Evolutionary conservation across 148 eudicot genomes (phyloP).

Genomic region (Chenopodium berlandieri): DNA sequence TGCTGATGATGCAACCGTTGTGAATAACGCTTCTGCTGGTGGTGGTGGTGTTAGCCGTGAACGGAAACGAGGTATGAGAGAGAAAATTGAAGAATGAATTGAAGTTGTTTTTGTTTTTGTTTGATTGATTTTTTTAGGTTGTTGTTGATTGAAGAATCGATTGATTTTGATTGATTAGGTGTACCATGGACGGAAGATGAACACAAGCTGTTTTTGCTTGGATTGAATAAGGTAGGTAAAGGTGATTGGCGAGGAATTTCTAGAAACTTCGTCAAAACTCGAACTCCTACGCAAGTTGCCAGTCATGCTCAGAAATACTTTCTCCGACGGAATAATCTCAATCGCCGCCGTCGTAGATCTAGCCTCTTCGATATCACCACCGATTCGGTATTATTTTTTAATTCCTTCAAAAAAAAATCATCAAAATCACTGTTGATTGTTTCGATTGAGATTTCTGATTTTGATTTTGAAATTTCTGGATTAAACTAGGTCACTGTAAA

Average conservation of each 20-base stretch:
- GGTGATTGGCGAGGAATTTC: slow-evolving; percentile 89
- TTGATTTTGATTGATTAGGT: slow-evolving; percentile 34
- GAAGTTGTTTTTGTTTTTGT: background rate
- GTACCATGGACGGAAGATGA: slow-evolving; percentile 85
- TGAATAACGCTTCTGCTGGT: slow-evolving; percentile 12
- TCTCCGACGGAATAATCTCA: slow-evolving; percentile 55
- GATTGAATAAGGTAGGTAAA: slow-evolving; percentile 67
- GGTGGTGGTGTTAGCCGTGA: slow-evolving; percentile 36
- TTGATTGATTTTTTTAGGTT: background rate
- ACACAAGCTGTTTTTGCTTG: slow-evolving; percentile 67
- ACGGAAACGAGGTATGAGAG: slow-evolving; percentile 65
- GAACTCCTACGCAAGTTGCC: slow-evolving; percentile 85
- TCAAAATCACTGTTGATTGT: too few species aligned
- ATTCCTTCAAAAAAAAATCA: background rate
- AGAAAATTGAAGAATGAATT: background rate
- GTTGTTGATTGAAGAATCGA: slow-evolving; percentile 1
- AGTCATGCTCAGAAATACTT: slow-evolving; percentile 85
- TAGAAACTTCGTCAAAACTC: slow-evolving; percentile 64
- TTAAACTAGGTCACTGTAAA: slow-evolving; percentile 15
- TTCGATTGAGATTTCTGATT: background rate
- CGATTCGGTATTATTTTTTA: slow-evolving; percentile 43
- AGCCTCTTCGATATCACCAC: slow-evolving; percentile 87
- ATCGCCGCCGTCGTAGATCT: slow-evolving; percentile 72
- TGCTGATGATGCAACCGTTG: slow-evolving; percentile 59
- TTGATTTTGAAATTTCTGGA: background rate